Evolutionary conservation across 129 eudicot species (phyloP).

Genomic region (Tagetes patula): DNA sequence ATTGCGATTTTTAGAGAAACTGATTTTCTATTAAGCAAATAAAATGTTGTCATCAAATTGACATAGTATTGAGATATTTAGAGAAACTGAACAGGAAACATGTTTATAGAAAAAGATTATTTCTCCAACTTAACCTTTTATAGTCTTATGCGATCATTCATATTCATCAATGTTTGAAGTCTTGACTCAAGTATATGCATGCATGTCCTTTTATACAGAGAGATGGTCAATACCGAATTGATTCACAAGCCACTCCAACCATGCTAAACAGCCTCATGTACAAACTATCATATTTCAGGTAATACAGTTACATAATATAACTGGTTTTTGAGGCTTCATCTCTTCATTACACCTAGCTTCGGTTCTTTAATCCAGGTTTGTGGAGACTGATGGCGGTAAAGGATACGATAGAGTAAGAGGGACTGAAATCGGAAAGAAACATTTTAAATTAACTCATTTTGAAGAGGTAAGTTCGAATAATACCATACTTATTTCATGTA

Average conservation of each 20-base stretch:
- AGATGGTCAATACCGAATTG: conserved; percentile 99
- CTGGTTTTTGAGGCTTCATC: background rate
- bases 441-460: conserved; percentile 77
- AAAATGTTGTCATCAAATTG: no score
- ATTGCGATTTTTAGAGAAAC: no score
- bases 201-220: conserved; percentile 48
- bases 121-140: no score
- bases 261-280: conserved; percentile 97
- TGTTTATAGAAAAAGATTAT: no score
- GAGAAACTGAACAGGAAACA: no score
- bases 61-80: no score
- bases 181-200: background rate
- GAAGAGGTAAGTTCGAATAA: conserved; percentile 61
- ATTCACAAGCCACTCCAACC: conserved; percentile 92
- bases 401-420: conserved; percentile 83
- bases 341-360: background rate
- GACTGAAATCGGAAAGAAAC: conserved; percentile 93
- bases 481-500: background rate
- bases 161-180: background rate
- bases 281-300: conserved; percentile 95
- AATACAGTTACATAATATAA: background rate
- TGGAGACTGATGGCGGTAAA: conserved; percentile 97
- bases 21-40: no score
- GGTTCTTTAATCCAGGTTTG: conserved; percentile 53
- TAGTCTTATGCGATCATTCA: background rate